Evolutionary conservation across 202 grass and related monocot genomes (phyloP).

Genomic region (Panicum hallii): DNA sequence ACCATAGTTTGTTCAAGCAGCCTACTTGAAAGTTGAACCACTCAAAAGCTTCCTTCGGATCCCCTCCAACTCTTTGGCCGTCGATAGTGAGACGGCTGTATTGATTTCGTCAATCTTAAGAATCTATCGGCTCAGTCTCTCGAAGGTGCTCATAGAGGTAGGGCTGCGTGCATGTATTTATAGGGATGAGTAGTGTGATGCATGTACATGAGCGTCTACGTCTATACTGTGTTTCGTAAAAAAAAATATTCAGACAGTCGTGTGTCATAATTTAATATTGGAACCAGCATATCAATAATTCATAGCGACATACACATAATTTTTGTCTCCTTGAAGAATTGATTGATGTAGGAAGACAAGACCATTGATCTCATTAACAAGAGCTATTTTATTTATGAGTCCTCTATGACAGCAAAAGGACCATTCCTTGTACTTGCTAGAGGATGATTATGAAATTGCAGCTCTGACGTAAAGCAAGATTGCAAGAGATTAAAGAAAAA

Average conservation of each 20-base stretch:
- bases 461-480: background rate
- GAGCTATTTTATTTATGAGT: background rate
- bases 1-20: background rate
- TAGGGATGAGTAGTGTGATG: too few relatives aligned
- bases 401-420: background rate
- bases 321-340: background rate
- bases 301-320: background rate
- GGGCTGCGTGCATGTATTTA: too few relatives aligned
- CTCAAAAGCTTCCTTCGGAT: background rate
- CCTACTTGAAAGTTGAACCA: background rate
- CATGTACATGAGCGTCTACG: too few relatives aligned
- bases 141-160: too few relatives aligned
- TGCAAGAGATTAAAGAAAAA: background rate
- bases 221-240: too few relatives aligned
- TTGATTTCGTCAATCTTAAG: too few relatives aligned
- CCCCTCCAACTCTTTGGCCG: background rate
- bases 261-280: background rate
- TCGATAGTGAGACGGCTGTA: too few relatives aligned
- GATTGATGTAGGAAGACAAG: background rate
- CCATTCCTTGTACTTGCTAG: background rate
- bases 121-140: too few relatives aligned
- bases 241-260: too few relatives aligned
- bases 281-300: background rate
- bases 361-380: background rate
- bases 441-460: background rate